phyloP scores from a whole-genome alignment of 2,329 filamentous ascomycete species.

The Nemania sp. region DNA sequence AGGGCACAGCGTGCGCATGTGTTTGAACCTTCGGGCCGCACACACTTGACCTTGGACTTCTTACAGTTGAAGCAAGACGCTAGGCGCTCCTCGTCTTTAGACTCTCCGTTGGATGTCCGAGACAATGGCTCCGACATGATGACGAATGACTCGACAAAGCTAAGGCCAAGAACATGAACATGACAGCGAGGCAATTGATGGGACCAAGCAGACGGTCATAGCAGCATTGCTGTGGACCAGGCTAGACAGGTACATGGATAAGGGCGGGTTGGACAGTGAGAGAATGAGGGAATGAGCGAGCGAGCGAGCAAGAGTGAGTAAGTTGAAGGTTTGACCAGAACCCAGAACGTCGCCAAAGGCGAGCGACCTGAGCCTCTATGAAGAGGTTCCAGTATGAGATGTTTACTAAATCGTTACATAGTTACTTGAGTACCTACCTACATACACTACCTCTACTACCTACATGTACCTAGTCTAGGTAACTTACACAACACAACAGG shows the following conservation, averaged over 20 bases:
- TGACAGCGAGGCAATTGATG: constrained; percentile 29
- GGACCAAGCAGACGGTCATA: constrained; percentile 17
- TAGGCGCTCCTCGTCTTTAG: constrained; percentile 48
- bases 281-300: neutral
- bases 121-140: constrained; percentile 45
- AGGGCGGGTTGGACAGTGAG: neutral
- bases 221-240: constrained; percentile 17
- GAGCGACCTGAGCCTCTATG: constrained; percentile 3
- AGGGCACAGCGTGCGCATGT: constrained; percentile 51
- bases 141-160: constrained; percentile 28
- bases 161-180: constrained; percentile 29
- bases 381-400: constrained; percentile 17
- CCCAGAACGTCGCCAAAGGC: too few species aligned
- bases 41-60: constrained; percentile 53
- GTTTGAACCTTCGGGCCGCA: constrained; percentile 46
- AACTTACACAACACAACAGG: too few species aligned
- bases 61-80: constrained; percentile 53
- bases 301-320: too few species aligned
- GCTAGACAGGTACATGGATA: neutral
- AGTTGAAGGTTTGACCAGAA: too few species aligned
- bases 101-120: constrained; percentile 20
- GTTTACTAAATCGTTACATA: constrained; percentile 14
- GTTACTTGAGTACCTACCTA: too few species aligned
- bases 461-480: too few species aligned
- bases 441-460: too few species aligned